Percentiles rank a stretch among this genome's conserved stretches.
Conservation (phyloP, 202 grass and related monocot genomes). For the Schoenoplectus tabernaemontani region DNA sequence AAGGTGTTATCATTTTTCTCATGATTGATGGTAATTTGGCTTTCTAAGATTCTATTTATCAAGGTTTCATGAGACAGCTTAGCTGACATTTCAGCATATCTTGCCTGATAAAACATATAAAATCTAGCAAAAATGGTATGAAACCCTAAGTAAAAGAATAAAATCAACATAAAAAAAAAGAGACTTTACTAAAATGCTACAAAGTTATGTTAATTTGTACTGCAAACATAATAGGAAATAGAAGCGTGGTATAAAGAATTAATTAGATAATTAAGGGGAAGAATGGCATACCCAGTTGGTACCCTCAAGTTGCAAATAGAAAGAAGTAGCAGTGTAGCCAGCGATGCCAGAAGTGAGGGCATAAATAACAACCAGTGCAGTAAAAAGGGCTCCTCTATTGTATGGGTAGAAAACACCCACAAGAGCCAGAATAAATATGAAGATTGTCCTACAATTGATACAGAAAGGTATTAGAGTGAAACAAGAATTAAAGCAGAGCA, state of each 20-base stretch:
- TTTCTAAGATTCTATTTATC: neutral
- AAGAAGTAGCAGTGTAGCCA: slow-evolving; percentile 85
- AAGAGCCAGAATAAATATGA: slow-evolving; percentile 92
- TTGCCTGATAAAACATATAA: neutral
- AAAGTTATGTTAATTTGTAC: neutral
- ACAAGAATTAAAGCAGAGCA: slow-evolving; percentile 15
- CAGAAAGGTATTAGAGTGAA: slow-evolving; percentile 17
- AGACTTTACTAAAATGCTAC: neutral
- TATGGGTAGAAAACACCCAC: slow-evolving; percentile 99
- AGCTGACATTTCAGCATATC: neutral
- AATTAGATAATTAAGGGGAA: neutral
- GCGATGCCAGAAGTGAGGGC: slow-evolving; percentile 96
- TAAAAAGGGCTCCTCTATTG: slow-evolving; percentile 93
- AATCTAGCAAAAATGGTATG: neutral
- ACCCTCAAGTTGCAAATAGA: slow-evolving; percentile 91
- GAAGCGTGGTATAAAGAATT: neutral
- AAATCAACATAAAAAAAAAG: neutral
- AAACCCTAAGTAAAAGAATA: neutral
- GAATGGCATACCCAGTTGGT: slow-evolving; percentile 71
- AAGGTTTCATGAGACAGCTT: neutral
- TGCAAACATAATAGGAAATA: neutral
- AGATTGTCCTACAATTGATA: slow-evolving; percentile 62
- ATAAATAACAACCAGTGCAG: slow-evolving; percentile 92
- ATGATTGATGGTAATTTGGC: neutral
- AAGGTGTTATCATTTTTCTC: neutral